Conservation (phyloP, 1,139 yeast species). For the Scheffersomyces segobiensis region DNA sequence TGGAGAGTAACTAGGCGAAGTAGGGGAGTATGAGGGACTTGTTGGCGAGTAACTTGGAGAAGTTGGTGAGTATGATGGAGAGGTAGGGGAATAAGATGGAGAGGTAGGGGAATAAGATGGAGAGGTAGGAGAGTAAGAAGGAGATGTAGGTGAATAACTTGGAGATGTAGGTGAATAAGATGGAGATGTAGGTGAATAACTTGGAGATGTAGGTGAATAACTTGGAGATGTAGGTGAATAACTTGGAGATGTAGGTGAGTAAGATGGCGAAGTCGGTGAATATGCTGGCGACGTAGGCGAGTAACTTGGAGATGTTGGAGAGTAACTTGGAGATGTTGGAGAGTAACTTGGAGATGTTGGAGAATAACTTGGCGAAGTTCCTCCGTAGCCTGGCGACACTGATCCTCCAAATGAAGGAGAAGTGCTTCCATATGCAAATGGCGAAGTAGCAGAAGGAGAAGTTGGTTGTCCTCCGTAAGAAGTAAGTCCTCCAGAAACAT, state of each 20-base stretch:
- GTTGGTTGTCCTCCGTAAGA: slow-evolving; percentile 79
- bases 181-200: slow-evolving; percentile 75
- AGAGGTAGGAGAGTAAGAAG: slow-evolving; percentile 60
- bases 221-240: slow-evolving; percentile 76
- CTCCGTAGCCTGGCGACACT: slow-evolving; percentile 61
- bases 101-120: slow-evolving; percentile 65
- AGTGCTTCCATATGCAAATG: slow-evolving; percentile 43
- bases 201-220: slow-evolving; percentile 71
- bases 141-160: slow-evolving; percentile 51
- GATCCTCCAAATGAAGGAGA: slow-evolving; percentile 62
- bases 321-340: slow-evolving; percentile 54
- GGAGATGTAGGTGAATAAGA: slow-evolving; percentile 77
- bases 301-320: slow-evolving; percentile 75
- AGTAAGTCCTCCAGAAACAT: slow-evolving; percentile 87
- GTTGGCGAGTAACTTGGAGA: slow-evolving; percentile 60
- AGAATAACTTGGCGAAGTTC: slow-evolving; percentile 52
- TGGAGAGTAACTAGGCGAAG: slow-evolving; percentile 66
- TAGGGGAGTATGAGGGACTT: slow-evolving; percentile 44
- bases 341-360: slow-evolving; percentile 51
- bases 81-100: slow-evolving; percentile 66
- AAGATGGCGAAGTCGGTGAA: slow-evolving; percentile 72
- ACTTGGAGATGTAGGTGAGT: slow-evolving; percentile 69
- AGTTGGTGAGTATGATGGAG: slow-evolving; percentile 64
- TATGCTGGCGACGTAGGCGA: slow-evolving; percentile 77
- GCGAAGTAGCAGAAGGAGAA: slow-evolving; percentile 56